Conservation (phyloP, 2,329 filamentous ascomycete genomes). For the Pseudogymnoascus sp. region DNA sequence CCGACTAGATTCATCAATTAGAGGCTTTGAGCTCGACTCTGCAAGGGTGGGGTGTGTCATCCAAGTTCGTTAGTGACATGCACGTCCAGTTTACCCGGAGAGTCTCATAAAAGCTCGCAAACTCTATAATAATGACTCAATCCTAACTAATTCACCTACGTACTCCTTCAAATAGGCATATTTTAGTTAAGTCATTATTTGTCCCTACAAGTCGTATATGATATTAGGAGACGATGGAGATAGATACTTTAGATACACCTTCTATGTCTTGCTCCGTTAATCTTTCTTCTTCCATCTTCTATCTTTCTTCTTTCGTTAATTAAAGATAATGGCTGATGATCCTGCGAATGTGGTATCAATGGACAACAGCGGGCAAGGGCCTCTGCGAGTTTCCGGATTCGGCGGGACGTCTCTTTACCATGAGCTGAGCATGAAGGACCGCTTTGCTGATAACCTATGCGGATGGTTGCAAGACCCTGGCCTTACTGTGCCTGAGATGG, state of each 20-base stretch:
- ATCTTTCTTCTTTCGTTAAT: neutral
- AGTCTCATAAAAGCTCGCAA: neutral
- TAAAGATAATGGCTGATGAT: neutral
- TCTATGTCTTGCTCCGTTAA: neutral
- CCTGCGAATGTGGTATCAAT: neutral
- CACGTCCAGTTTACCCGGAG: neutral
- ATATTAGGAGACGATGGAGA: neutral
- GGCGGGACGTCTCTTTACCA: neutral
- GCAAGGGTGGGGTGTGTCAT: neutral
- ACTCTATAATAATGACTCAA: neutral
- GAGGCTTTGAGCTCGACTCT: neutral
- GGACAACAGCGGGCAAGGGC: neutral
- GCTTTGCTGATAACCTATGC: neutral
- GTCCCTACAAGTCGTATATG: neutral
- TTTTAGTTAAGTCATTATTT: neutral
- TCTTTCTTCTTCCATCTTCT: neutral
- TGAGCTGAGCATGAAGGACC: neutral
- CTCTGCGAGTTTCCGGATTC: slow-evolving; percentile 9
- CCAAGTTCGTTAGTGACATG: neutral
- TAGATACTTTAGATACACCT: neutral
- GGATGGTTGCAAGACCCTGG: neutral
- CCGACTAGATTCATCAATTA: neutral
- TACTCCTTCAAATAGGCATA: neutral
- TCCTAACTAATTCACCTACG: neutral
- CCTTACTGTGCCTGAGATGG: neutral